phyloP scores from a whole-genome alignment of 164 flowering plant genomes.

The Umbellularia californica region DNA sequence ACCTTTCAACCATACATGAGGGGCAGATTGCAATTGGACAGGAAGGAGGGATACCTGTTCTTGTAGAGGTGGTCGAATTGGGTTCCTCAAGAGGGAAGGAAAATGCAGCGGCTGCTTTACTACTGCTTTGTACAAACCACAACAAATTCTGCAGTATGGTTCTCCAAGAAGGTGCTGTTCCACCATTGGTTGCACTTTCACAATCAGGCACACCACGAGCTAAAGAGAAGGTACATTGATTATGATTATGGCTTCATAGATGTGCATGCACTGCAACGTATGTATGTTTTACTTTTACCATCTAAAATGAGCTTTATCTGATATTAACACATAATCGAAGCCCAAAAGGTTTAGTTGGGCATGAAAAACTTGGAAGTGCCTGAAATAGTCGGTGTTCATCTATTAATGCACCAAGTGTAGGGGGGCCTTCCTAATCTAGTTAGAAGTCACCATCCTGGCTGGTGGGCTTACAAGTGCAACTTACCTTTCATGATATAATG shows the following conservation, averaged over 20 bases:
- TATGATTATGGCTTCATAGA: neutral
- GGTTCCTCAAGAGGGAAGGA: slow-evolving; percentile 97
- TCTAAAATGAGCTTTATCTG: neutral
- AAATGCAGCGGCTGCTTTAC: slow-evolving; percentile 92
- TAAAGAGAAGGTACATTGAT: slow-evolving; percentile 67
- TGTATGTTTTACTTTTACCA: neutral
- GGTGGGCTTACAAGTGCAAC: neutral
- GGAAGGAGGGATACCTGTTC: slow-evolving; percentile 73
- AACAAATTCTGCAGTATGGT: slow-evolving; percentile 64
- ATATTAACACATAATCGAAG: neutral
- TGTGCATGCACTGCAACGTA: no score
- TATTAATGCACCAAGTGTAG: no score
- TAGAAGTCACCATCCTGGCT: neutral
- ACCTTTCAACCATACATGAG: slow-evolving; percentile 83
- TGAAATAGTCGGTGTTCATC: neutral
- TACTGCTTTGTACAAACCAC: slow-evolving; percentile 74
- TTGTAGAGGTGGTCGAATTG: slow-evolving; percentile 93
- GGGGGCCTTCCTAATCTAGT: neutral
- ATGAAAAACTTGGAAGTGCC: neutral
- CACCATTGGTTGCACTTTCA: slow-evolving; percentile 82
- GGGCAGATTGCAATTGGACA: slow-evolving; percentile 75
- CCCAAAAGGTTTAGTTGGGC: neutral
- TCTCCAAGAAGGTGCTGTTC: slow-evolving; percentile 95
- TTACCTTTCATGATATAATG: neutral
- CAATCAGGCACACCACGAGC: slow-evolving; percentile 95